Evolutionary conservation across 805 yeast species (phyloP).

Genomic region (Hanseniaspora hatyaiensis): DNA sequence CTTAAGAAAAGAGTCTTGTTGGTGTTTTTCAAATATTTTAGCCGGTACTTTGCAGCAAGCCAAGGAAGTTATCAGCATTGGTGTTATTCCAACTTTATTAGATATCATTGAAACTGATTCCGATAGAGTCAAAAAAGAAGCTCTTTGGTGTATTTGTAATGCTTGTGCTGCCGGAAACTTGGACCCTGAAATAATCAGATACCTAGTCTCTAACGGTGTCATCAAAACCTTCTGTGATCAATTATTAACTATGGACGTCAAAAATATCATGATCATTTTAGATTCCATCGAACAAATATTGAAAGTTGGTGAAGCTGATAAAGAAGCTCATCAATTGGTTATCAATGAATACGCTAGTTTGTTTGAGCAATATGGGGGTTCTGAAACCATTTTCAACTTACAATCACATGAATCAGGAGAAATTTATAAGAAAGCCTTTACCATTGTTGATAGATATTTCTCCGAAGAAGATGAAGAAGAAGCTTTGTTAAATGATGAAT

Average conservation of each 20-base stretch:
- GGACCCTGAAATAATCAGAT: slow-evolving; percentile 86
- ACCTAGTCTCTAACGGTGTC: slow-evolving; percentile 88
- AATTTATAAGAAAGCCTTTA: slow-evolving; percentile 82
- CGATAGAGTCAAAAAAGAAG: slow-evolving; percentile 93
- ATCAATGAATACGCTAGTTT: slow-evolving; percentile 79
- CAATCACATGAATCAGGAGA: slow-evolving; percentile 86
- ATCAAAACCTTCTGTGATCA: slow-evolving; percentile 94
- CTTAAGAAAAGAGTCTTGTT: slow-evolving; percentile 92
- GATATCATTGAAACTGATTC: slow-evolving; percentile 73
- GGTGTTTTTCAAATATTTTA: slow-evolving; percentile 96
- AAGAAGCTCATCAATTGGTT: slow-evolving; percentile 55
- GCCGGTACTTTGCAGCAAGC: slow-evolving; percentile 94
- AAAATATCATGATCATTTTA: slow-evolving; percentile 85
- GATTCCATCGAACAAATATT: slow-evolving; percentile 91
- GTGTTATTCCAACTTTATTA: slow-evolving; percentile 82
- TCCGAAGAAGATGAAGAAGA: slow-evolving; percentile 55
- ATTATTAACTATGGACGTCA: slow-evolving; percentile 74
- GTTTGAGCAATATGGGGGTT: slow-evolving; percentile 97
- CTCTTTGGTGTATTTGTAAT: slow-evolving; percentile 98
- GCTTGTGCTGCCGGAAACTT: slow-evolving; percentile 92
- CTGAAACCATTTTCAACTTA: slow-evolving; percentile 88
- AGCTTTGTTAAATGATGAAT: slow-evolving; percentile 47
- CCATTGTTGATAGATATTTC: slow-evolving; percentile 83
- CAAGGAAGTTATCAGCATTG: slow-evolving; percentile 91
- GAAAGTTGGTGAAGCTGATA: slow-evolving; percentile 87